These are phyloP conservation scores for Bocquillonia castaneifolia DNA, from an alignment of 441 rosid species.

Conservation along the genomic window DNA sequence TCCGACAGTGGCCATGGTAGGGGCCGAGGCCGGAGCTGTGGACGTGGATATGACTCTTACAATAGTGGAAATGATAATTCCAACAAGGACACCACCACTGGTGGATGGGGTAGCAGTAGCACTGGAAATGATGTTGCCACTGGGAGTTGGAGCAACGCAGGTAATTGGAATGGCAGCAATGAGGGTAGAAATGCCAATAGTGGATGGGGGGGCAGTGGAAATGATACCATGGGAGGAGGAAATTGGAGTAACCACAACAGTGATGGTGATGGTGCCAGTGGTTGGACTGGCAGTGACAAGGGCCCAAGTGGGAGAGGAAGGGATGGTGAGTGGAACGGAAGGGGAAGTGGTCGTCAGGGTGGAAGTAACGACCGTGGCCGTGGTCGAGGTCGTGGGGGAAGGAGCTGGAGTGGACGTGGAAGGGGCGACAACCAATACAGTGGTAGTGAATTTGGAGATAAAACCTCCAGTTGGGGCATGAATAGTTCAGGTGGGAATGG, in stretches of 20 bases:
- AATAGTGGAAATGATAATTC: background rate
- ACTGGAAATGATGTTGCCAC: too few relatives aligned
- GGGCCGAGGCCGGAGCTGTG: too few relatives aligned
- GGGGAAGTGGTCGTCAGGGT: slow-evolving; percentile 6
- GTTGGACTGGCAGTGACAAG: slow-evolving; percentile 19
- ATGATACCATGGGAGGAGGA: background rate
- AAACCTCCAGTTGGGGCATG: background rate
- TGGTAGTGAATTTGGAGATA: slow-evolving; percentile 8
- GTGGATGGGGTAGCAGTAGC: background rate
- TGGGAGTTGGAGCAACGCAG: background rate
- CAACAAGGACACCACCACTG: background rate
- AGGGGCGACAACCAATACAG: background rate
- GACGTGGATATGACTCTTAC: too few relatives aligned
- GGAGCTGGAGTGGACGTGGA: background rate
- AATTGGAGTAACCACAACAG: background rate
- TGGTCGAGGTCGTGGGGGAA: background rate
- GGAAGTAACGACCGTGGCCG: background rate
- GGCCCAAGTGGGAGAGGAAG: too few relatives aligned
- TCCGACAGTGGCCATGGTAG: background rate
- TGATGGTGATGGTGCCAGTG: background rate
- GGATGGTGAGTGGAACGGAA: slow-evolving; percentile 9
- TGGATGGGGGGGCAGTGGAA: slow-evolving; percentile 13
- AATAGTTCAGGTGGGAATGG: slow-evolving; percentile 8
- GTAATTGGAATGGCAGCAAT: background rate
- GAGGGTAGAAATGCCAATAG: background rate